These are phyloP conservation scores for Thermomucor indicae-seudaticae DNA, from an alignment of 371 early-diverging fungal genomes.

Conservation along the genomic window DNA sequence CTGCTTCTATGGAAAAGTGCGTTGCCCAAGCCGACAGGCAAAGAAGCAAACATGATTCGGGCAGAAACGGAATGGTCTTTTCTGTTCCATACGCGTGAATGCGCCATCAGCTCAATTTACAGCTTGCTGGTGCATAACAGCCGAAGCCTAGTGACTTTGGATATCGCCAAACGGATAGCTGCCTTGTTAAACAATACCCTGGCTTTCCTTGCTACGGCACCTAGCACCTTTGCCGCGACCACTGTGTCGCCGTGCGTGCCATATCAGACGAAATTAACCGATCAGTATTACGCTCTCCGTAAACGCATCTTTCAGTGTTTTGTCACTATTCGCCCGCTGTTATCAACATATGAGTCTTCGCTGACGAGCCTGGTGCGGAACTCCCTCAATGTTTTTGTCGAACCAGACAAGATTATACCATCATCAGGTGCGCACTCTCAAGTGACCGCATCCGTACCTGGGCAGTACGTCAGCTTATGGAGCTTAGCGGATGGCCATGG, in stretches of 20 bases:
- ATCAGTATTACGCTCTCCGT: conserved; percentile 60
- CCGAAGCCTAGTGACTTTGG: conserved; percentile 63
- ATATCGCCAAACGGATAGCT: conserved; percentile 78
- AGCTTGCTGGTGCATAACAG: conserved; percentile 70
- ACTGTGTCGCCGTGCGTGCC: conserved; percentile 40
- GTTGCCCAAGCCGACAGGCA: conserved; percentile 59
- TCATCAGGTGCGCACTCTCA: conserved; percentile 53
- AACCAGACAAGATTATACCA: conserved; percentile 48
- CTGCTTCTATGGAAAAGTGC: conserved; percentile 70
- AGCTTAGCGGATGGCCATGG: conserved; percentile 58
- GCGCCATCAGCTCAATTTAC: conserved; percentile 68
- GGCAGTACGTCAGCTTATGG: conserved; percentile 57
- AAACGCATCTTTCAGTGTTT: conserved; percentile 76
- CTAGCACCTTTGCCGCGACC: conserved; percentile 41
- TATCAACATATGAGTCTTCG: conserved; percentile 63
- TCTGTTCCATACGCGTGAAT: conserved; percentile 64
- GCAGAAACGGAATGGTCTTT: conserved; percentile 69
- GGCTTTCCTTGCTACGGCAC: conserved; percentile 60
- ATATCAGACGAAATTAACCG: conserved; percentile 45
- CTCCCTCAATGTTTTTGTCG: conserved; percentile 49
- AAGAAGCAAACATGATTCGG: conserved; percentile 51
- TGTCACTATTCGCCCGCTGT: conserved; percentile 55
- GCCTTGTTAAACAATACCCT: conserved; percentile 77
- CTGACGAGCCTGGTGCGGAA: conserved; percentile 56
- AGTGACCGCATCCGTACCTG: conserved; percentile 49